Percentiles rank a stretch among this genome's conserved stretches.
Evolutionary conservation across 805 yeast genomes (phyloP).

Genomic region (Candida wancherniae): DNA sequence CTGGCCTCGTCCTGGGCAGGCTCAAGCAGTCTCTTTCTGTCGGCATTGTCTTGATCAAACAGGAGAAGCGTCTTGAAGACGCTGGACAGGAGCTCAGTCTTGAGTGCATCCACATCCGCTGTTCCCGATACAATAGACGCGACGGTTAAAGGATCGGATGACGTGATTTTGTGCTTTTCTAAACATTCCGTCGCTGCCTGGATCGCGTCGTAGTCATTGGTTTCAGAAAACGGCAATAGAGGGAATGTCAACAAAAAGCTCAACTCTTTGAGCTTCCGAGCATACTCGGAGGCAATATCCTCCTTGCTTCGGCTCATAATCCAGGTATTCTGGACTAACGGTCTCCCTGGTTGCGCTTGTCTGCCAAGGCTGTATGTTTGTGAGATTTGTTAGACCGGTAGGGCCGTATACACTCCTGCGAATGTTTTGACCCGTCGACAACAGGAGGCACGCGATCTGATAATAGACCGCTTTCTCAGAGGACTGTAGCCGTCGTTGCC

Average conservation of each 20-base stretch:
- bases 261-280: conserved; percentile 16
- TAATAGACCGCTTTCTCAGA: no score
- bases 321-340: background rate
- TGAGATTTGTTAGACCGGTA: no score
- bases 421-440: no score
- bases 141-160: no score
- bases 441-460: no score
- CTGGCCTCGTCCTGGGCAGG: background rate
- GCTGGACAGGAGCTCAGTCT: no score
- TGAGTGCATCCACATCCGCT: no score
- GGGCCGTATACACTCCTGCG: conserved; percentile 5
- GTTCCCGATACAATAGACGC: no score
- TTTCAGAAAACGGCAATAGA: conserved; percentile 8
- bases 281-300: conserved; percentile 1
- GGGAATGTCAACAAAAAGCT: conserved; percentile 15
- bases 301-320: conserved; percentile 3
- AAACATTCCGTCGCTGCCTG: background rate
- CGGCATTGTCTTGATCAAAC: background rate
- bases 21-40: conserved; percentile 1
- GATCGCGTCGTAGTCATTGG: background rate
- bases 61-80: no score
- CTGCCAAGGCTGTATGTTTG: no score
- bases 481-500: no score
- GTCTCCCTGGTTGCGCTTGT: background rate
- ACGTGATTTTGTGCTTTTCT: background rate